Base-by-base conservation (phyloP, 1,139 yeast genomes). In the Arxiozyma bovina region DNA sequence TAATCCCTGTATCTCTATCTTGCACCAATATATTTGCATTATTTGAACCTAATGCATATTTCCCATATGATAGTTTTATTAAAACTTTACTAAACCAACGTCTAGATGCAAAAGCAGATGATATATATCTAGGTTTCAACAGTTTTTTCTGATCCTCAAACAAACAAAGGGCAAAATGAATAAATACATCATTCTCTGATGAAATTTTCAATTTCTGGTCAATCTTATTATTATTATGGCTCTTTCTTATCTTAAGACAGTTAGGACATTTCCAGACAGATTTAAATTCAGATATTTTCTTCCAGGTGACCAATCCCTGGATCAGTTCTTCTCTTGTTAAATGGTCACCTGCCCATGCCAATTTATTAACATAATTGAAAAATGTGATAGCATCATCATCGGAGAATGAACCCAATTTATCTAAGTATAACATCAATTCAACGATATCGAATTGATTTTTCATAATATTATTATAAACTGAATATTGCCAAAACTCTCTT, bases 1-100 rank as follows among this genome's bases (percentile, higher is more conserved):
- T 81, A 51, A 87, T 79, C 0, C 99, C 99, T 0, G 96, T 86
- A 45, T 79, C 76, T 60, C 99, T 76, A 69, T 93, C 97, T 68
- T 93, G 98, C 2, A 93, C 98, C 53, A 93, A 74, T 45, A 93
- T 93, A 65, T 91, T 91, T 17, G 98, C 99, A 50, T 94, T 88
- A 66, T 91, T 88, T 43, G 90, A 85, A 1, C 99, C 99, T 38
- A 91, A 72, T 50, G 84, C 82, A 67, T 90, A 87, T 61, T 86
- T 85, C 0, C 99, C 99, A 66, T 89, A 90, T 0, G 95, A 87
- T 50, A 93, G 73, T 65, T 89, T 91, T 54, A 90, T 86, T 57
- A 90, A 74, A 3, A 87, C 79, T 63, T 87, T 89, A 6, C 91
- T 79, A 62, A 87, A 88, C 98, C 98, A 90, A 59, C 93, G 80